phyloP scores from a whole-genome alignment of 495 filamentous ascomycete genomes.

The Parachaetomium inaequale region DNA sequence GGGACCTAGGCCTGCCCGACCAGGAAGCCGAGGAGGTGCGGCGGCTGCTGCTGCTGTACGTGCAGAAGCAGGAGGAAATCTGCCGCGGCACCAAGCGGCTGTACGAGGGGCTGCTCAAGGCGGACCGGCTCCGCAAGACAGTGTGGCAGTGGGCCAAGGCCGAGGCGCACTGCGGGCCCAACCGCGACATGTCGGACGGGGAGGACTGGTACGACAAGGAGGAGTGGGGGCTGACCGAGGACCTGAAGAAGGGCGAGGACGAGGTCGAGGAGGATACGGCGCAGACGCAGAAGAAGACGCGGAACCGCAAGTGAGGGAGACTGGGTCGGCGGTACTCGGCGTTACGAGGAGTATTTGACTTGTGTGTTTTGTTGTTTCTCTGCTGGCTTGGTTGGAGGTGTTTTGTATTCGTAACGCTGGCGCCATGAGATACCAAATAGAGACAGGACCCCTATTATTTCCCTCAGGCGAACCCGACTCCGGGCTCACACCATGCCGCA shows the following conservation, averaged over 20 bases:
- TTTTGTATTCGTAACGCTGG: not conserved
- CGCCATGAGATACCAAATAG: not conserved
- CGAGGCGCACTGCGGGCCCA: constrained; percentile 77
- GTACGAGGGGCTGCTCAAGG: constrained; percentile 69
- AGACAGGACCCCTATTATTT: not conserved
- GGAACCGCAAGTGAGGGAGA: constrained; percentile 52
- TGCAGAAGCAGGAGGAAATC: constrained; percentile 95
- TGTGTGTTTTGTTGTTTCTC: not conserved
- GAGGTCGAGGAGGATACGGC: constrained; percentile 81
- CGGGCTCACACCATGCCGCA: too few species aligned
- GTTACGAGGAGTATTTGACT: too few species aligned
- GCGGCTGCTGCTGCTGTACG: constrained; percentile 74
- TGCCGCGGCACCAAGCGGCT: constrained; percentile 74
- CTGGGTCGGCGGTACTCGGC: too few species aligned
- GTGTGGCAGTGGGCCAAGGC: constrained; percentile 84
- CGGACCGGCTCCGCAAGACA: constrained; percentile 70
- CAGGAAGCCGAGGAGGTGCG: constrained; percentile 86
- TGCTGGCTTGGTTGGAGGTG: not conserved
- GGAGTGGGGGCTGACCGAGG: constrained; percentile 79
- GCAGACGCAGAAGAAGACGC: constrained; percentile 70
- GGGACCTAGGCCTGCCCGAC: constrained; percentile 73
- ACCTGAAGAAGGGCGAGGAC: constrained; percentile 85
- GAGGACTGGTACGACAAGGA: constrained; percentile 96
- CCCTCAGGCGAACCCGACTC: too few species aligned
- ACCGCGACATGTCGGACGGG: constrained; percentile 71